Evolutionary conservation across 1,284 basidiomycete genomes (phyloP), one percentile per base, ranked within the genome.

Genomic region (Lentinus polychrous): DNA sequence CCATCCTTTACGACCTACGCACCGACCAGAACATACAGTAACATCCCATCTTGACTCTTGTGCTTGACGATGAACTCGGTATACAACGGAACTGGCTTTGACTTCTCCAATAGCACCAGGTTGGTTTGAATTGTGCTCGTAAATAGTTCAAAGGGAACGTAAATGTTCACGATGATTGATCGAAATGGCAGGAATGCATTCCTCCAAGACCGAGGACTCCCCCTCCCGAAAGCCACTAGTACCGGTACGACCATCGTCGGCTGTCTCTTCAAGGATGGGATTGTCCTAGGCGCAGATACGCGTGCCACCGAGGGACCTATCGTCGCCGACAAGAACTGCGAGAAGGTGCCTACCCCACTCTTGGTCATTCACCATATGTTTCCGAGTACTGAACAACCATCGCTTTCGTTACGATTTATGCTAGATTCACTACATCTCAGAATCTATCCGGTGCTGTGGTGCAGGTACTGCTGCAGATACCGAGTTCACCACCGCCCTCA

Each of bases 171-270:
- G n/a, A 12, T 22, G 15, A 20, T n/a, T 48, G 8, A 49, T 31
- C 40, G 17, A 24, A 55, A 10, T 55, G 59, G 58, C 49, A 90
- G 94, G 55, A 96, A 97, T 65, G 74, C 81, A 56, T 91, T 88
- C 66, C 71, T 97, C 50, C 71, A 73, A 48, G 72, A 81, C 53
- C 81, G 83, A 56, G 85, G 86, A 31, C 60, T 87, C 17, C 80
- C 78, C 8, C 66, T 85, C 33, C 87, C 86, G 35, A 86, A 85
- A 70, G 92, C 91, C 2, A 94, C 91, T 3, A 93, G 90, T 65
- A 97, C 94, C 1, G 95, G 95, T 61, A 99, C 96, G 2, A 99
- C 95, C 37, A 98, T 99, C 66, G 91, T 92, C n/a, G 96, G 95
- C 23, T 93, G 93, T 61, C 72, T 97, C 50, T 99, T 91, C 67